A percentile compares a stretch with the other conserved stretches of the same genome.
These are phyloP conservation scores for Plantago rigida DNA, from an alignment of 305 asterid species.

Conservation along the genomic window DNA sequence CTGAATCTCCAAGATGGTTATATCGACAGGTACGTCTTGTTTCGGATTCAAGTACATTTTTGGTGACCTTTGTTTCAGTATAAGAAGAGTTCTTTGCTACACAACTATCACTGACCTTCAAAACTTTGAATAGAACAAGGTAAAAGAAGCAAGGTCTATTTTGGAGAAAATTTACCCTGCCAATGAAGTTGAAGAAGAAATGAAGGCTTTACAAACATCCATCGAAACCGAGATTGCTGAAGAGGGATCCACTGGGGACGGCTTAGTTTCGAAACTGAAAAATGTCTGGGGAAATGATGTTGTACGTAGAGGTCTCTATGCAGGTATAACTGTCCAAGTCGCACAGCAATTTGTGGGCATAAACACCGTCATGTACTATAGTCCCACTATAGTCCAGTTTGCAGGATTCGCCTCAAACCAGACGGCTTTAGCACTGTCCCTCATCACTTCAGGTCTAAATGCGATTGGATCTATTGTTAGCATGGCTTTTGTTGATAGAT, in stretches of 20 bases:
- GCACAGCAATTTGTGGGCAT: constrained; percentile 76
- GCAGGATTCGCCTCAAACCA: constrained; percentile 70
- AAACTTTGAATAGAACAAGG: constrained; percentile 36
- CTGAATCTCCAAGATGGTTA: constrained; percentile 86
- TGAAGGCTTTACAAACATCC: constrained; percentile 50
- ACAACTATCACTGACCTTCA: neutral
- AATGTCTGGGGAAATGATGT: constrained; percentile 43
- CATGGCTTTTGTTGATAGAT: constrained; percentile 63
- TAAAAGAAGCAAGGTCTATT: constrained; percentile 55
- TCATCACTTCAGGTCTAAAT: constrained; percentile 69
- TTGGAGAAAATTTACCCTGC: constrained; percentile 73
- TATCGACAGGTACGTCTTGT: constrained; percentile 44
- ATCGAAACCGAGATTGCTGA: constrained; percentile 56
- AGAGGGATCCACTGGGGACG: constrained; percentile 28
- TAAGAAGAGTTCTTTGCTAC: neutral
- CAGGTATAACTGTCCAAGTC: constrained; percentile 67
- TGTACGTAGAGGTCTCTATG: constrained; percentile 66
- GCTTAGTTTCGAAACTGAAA: constrained; percentile 34
- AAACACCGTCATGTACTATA: constrained; percentile 76
- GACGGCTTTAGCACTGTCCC: constrained; percentile 72
- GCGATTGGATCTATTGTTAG: constrained; percentile 57
- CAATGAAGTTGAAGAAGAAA: constrained; percentile 61
- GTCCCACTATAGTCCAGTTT: constrained; percentile 66
- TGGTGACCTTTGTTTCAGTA: neutral
- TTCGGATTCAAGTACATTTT: neutral